Percentiles rank a stretch among this genome's conserved stretches.
phyloP scores from a whole-genome alignment of 768 basidiomycete genomes.

The Clitopilus hobsonii region DNA sequence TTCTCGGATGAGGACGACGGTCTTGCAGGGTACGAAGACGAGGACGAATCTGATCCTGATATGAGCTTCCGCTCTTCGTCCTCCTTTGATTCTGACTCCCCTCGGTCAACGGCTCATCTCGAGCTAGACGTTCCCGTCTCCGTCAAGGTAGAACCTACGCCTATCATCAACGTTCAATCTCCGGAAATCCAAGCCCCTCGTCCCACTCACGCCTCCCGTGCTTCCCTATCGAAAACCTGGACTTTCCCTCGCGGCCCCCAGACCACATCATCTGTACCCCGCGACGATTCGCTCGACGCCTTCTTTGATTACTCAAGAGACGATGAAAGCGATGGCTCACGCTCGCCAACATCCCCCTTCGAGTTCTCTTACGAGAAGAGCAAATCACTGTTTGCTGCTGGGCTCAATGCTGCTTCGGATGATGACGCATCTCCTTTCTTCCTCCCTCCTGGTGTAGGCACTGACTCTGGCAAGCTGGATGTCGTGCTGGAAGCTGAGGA shows the following conservation, averaged over 20 bases:
- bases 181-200: constrained; percentile 2
- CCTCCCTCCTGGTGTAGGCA: constrained; percentile 33
- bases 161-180: constrained; percentile 9
- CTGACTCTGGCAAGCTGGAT: constrained; percentile 27
- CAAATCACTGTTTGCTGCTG: constrained; percentile 56
- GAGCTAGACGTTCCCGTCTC: constrained; percentile 15
- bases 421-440: constrained; percentile 50
- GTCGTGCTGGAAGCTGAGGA: constrained; percentile 44
- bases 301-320: constrained; percentile 75
- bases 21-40: constrained; percentile 67
- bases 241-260: constrained; percentile 48
- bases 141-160: neutral
- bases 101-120: constrained; percentile 23
- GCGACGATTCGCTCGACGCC: constrained; percentile 49
- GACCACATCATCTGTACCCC: constrained; percentile 14
- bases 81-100: constrained; percentile 49
- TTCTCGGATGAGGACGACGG: constrained; percentile 51
- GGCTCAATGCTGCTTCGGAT: constrained; percentile 40
- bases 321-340: constrained; percentile 30
- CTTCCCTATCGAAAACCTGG: constrained; percentile 65
- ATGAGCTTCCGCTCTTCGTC: constrained; percentile 42
- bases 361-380: constrained; percentile 48
- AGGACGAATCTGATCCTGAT: constrained; percentile 48
- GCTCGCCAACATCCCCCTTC: constrained; percentile 38
- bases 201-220: constrained; percentile 23